These are phyloP conservation scores for Colletotrichum sp. DNA, from an alignment of 2,329 filamentous ascomycete genomes.

Conservation along the genomic window DNA sequence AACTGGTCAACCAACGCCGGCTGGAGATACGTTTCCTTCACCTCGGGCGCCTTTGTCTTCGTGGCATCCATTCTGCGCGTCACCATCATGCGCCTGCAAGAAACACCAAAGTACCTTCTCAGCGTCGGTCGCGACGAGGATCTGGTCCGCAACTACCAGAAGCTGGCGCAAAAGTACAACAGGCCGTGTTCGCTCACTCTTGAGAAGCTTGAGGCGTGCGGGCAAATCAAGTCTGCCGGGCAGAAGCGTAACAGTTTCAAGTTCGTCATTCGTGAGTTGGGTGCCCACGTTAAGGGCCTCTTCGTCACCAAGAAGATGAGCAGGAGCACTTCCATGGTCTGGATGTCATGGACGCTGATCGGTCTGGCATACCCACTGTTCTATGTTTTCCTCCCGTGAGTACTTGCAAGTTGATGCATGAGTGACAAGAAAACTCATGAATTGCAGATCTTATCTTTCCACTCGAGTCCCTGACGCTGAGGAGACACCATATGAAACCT, in stretches of 20 bases:
- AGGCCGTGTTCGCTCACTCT: conserved; percentile 43
- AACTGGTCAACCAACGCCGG: conserved; percentile 49
- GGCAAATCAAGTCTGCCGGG: conserved; percentile 40
- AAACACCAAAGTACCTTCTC: conserved; percentile 65
- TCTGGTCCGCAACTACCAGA: conserved; percentile 47
- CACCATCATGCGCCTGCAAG: conserved; percentile 58
- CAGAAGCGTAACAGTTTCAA: conserved; percentile 10
- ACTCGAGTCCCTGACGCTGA: not conserved
- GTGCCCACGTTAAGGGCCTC: conserved; percentile 66
- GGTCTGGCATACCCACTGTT: conserved; percentile 78
- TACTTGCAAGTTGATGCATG: not conserved
- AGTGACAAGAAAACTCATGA: not conserved
- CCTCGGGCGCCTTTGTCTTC: conserved; percentile 48
- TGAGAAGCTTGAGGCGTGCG: conserved; percentile 49
- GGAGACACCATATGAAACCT: conserved; percentile 49
- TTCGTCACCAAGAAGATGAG: conserved; percentile 66
- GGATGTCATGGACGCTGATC: conserved; percentile 73
- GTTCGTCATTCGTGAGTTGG: conserved; percentile 7
- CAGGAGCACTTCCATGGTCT: conserved; percentile 68
- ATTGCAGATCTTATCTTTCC: not conserved
- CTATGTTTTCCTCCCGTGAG: conserved; percentile 72
- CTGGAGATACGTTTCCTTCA: conserved; percentile 56
- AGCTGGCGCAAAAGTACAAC: conserved; percentile 41
- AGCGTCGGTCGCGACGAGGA: conserved; percentile 55
- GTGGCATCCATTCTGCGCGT: conserved; percentile 57